A percentile compares a stretch with the other conserved stretches of the same genome.
phyloP scores from a whole-genome alignment of 768 basidiomycete species.

The Gloeopeniophorella convolvens region DNA sequence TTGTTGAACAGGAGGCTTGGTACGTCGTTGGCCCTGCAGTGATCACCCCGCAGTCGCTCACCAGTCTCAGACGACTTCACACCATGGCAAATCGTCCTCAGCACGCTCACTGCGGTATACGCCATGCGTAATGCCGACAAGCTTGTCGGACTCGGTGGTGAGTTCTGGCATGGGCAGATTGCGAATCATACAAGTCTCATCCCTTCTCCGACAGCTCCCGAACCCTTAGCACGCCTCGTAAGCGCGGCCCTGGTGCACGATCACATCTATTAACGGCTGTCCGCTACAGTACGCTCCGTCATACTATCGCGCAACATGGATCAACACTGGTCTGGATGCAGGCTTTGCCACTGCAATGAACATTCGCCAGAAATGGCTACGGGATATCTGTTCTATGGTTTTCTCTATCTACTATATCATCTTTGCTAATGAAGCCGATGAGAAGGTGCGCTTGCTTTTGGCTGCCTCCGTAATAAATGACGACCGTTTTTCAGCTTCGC shows the following conservation, averaged over 20 bases:
- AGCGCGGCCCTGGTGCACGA: conserved; percentile 25
- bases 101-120: conserved; percentile 80
- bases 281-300: conserved; percentile 72
- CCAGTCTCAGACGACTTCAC: conserved; percentile 59
- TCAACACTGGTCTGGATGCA: conserved; percentile 89
- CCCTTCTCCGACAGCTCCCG: conserved; percentile 57
- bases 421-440: conserved; percentile 87
- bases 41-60: not conserved
- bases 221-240: conserved; percentile 85
- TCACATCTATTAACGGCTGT: conserved; percentile 5
- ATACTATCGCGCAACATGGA: conserved; percentile 95
- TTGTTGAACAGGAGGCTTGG: conserved; percentile 52
- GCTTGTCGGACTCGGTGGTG: conserved; percentile 76
- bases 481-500: too few species aligned
- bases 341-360: conserved; percentile 96
- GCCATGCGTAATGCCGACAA: conserved; percentile 79
- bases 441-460: conserved; percentile 87
- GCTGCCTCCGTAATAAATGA: too few species aligned
- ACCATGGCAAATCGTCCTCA: conserved; percentile 93
- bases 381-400: conserved; percentile 77
- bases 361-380: conserved; percentile 86
- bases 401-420: conserved; percentile 89
- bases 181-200: not conserved
- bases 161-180: conserved; percentile 26
- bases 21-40: conserved; percentile 31